phyloP scores from a whole-genome alignment of 345 rosid genomes.

The Salix brachista region DNA sequence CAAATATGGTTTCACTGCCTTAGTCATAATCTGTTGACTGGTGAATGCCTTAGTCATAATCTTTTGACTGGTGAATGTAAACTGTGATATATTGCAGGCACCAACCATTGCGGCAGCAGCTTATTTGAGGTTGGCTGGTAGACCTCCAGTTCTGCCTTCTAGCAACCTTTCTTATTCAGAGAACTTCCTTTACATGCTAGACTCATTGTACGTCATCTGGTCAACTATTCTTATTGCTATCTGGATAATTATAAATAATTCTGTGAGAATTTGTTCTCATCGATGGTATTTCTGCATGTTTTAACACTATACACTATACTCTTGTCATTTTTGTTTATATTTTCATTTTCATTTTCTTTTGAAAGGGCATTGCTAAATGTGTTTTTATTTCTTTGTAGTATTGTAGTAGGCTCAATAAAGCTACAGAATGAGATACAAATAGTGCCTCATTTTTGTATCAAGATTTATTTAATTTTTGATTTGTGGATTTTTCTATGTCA shows the following conservation, averaged over 20 bases:
- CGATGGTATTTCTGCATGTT: neutral
- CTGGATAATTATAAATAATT: too few species aligned
- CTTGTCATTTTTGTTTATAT: neutral
- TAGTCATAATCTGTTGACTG: neutral
- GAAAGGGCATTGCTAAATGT: neutral
- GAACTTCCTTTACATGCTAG: constrained; percentile 92
- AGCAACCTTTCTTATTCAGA: constrained; percentile 84
- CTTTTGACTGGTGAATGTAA: neutral
- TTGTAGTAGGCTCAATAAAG: neutral
- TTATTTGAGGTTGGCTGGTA: constrained; percentile 91
- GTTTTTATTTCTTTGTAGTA: neutral
- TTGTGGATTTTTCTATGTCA: neutral
- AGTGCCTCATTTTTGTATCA: neutral
- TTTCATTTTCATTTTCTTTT: neutral
- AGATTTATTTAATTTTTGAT: neutral
- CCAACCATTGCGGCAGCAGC: constrained; percentile 96
- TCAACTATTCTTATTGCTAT: neutral
- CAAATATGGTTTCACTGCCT: neutral
- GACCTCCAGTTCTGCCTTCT: constrained; percentile 95
- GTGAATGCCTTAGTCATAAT: neutral
- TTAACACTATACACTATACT: neutral
- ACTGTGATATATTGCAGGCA: constrained; percentile 11
- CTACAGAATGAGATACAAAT: neutral
- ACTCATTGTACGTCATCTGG: constrained; percentile 61
- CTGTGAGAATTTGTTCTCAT: neutral